Conservation (phyloP, 306 rosid species). For the Cucurbita maxima region DNA sequence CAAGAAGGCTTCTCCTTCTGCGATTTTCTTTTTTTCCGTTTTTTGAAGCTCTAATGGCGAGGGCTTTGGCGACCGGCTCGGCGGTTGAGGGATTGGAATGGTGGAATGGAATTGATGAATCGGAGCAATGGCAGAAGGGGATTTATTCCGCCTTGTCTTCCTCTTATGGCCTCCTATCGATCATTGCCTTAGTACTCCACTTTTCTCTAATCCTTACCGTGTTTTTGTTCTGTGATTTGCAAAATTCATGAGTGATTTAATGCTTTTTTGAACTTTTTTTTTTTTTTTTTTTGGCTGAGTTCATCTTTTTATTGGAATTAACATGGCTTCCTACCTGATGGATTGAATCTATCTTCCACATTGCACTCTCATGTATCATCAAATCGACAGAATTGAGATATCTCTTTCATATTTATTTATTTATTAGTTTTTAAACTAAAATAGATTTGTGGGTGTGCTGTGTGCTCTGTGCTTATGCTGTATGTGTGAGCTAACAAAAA, state of each 20-base stretch:
- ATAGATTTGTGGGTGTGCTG: neutral
- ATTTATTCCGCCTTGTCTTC: slow-evolving; percentile 28
- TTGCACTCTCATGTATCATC: neutral
- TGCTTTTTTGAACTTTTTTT: no score
- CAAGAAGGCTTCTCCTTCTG: neutral
- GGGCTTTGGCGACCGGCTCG: slow-evolving; percentile 6
- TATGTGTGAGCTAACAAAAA: neutral
- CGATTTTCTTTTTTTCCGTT: neutral
- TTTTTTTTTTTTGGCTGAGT: neutral
- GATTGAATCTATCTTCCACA: neutral
- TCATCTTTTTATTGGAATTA: neutral
- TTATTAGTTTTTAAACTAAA: no score
- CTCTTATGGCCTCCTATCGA: slow-evolving; percentile 39
- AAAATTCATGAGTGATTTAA: neutral
- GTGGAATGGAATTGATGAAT: slow-evolving; percentile 26
- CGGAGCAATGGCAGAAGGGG: slow-evolving; percentile 20
- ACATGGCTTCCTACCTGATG: neutral
- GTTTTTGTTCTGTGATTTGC: neutral
- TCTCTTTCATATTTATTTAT: neutral
- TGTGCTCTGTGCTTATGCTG: neutral
- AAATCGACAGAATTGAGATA: neutral
- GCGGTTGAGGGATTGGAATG: slow-evolving; percentile 10
- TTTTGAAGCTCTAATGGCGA: neutral
- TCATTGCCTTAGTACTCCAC: slow-evolving; percentile 35
- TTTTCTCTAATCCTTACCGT: neutral